These are phyloP conservation scores for Trematosphaeria pertusa DNA, from an alignment of 2,329 filamentous ascomycete species.

Conservation along the genomic window DNA sequence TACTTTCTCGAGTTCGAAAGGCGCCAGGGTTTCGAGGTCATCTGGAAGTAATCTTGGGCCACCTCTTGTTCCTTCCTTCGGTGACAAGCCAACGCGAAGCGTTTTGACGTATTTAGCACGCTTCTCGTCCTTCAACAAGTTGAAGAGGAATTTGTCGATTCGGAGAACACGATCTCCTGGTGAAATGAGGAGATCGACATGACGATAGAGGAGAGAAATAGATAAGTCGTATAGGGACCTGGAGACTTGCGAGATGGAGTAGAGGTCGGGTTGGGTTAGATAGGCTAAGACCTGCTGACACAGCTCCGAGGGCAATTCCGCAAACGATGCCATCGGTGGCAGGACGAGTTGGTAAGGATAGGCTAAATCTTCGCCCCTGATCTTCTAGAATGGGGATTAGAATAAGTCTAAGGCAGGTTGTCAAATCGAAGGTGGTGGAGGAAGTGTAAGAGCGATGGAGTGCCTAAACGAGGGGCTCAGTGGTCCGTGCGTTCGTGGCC, in stretches of 20 bases:
- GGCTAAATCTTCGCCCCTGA: not conserved
- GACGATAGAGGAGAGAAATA: slow-evolving; percentile 28
- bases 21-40: slow-evolving; percentile 21
- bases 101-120: slow-evolving; percentile 26
- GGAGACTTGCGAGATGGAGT: slow-evolving; percentile 20
- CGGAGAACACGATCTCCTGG: slow-evolving; percentile 25
- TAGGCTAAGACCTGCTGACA: slow-evolving; percentile 30
- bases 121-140: slow-evolving; percentile 21
- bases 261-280: slow-evolving; percentile 25
- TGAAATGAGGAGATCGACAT: slow-evolving; percentile 30
- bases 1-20: slow-evolving; percentile 16
- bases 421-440: not conserved
- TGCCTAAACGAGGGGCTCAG: not conserved
- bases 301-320: slow-evolving; percentile 30
- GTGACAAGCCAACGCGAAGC: slow-evolving; percentile 27
- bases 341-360: not conserved
- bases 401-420: not conserved
- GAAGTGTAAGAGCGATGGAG: not conserved
- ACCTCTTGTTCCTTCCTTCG: slow-evolving; percentile 15
- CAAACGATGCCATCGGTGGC: slow-evolving; percentile 28
- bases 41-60: slow-evolving; percentile 26
- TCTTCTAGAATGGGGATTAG: not conserved
- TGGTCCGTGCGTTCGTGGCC: not conserved
- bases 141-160: slow-evolving; percentile 34
- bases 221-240: slow-evolving; percentile 19